Percentiles rank a stretch among this genome's conserved stretches.
These are phyloP conservation scores for Psilocybe azurescens DNA, from an alignment of 768 basidiomycete species.

Conservation along the genomic window DNA sequence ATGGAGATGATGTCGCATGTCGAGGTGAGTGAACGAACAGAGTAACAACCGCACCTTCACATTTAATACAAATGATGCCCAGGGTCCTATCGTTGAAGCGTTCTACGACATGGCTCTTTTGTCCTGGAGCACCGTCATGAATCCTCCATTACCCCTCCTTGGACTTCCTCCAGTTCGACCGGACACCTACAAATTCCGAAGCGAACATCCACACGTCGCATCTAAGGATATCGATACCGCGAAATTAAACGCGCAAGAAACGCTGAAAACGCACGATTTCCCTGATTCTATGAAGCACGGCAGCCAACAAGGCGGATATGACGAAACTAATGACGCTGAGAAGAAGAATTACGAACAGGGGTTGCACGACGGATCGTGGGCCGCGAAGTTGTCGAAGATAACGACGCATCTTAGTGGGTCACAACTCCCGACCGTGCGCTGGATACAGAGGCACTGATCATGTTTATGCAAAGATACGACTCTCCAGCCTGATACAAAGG, in stretches of 20 bases:
- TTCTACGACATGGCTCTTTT: slow-evolving; percentile 20
- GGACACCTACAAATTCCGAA: slow-evolving; percentile 7
- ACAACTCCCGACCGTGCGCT: neutral
- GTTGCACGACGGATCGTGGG: neutral
- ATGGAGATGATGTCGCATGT: slow-evolving; percentile 21
- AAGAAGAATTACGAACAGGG: slow-evolving; percentile 11
- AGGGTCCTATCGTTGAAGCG: slow-evolving; percentile 18
- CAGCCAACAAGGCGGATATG: slow-evolving; percentile 6
- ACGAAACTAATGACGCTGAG: slow-evolving; percentile 2
- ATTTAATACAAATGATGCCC: neutral
- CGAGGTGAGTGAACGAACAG: neutral
- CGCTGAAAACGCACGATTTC: slow-evolving; percentile 9
- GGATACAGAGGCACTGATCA: neutral
- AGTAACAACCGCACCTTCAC: too few species aligned
- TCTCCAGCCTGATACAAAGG: slow-evolving; percentile 9
- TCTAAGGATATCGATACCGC: slow-evolving; percentile 8
- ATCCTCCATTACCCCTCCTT: slow-evolving; percentile 11
- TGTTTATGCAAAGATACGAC: slow-evolving; percentile 3
- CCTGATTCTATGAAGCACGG: slow-evolving; percentile 6
- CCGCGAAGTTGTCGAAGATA: slow-evolving; percentile 6
- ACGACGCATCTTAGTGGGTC: slow-evolving; percentile 15
- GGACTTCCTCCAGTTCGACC: neutral
- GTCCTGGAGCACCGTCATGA: slow-evolving; percentile 11
- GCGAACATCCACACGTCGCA: slow-evolving; percentile 11
- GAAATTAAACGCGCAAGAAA: slow-evolving; percentile 5